phyloP scores from a whole-genome alignment of 768 basidiomycete genomes.

The Collybia sp. region DNA sequence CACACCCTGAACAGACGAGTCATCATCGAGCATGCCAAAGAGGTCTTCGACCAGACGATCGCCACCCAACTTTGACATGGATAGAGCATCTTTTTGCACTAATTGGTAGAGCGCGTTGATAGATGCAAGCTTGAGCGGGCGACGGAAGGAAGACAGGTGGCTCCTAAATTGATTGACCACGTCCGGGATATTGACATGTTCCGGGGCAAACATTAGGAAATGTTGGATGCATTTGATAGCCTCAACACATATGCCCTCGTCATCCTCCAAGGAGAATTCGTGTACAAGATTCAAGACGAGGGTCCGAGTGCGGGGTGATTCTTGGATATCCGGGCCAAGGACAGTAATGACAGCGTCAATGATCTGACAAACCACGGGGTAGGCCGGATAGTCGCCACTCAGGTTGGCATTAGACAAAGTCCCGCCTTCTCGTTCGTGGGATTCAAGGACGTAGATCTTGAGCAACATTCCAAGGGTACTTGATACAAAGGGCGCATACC shows the following conservation, averaged over 20 bases:
- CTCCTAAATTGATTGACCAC: constrained; percentile 74
- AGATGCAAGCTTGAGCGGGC: constrained; percentile 88
- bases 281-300: constrained; percentile 82
- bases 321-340: constrained; percentile 93
- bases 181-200: constrained; percentile 76
- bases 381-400: constrained; percentile 87
- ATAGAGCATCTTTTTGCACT: constrained; percentile 89
- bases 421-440: constrained; percentile 93
- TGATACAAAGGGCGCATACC: constrained; percentile 85
- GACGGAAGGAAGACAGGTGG: constrained; percentile 74
- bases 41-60: constrained; percentile 92
- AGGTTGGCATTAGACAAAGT: constrained; percentile 77
- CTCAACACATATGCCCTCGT: constrained; percentile 87
- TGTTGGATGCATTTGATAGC: constrained; percentile 97
- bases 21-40: constrained; percentile 93
- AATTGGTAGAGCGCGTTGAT: constrained; percentile 97
- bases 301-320: constrained; percentile 73
- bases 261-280: constrained; percentile 80
- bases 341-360: constrained; percentile 92
- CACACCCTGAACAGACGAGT: constrained; percentile 90
- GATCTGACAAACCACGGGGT: constrained; percentile 87
- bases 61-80: constrained; percentile 91
- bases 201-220: constrained; percentile 92
- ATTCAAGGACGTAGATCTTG: constrained; percentile 84
- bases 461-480: constrained; percentile 87